A percentile compares a stretch with the other conserved stretches of the same genome.
Evolutionary conservation across 1,284 basidiomycete species (phyloP).

Genomic region (Cerrena zonata): DNA sequence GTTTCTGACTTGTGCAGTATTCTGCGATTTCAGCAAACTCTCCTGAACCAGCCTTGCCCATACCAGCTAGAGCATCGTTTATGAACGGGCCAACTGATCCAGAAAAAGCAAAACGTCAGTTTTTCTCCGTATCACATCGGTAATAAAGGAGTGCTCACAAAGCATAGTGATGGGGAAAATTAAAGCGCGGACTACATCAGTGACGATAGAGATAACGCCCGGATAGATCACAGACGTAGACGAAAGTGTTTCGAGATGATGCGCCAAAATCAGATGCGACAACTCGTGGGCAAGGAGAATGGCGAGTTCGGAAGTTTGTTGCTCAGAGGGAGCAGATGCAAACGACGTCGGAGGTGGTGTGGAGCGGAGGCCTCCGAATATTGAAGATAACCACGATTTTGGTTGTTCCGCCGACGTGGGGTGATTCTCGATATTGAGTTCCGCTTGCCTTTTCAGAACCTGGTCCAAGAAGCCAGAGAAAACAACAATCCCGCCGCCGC

Average conservation of each 20-base stretch:
- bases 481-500: constrained; percentile 83
- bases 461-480: constrained; percentile 85
- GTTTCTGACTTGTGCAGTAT: constrained; percentile 64
- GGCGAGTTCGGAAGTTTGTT: constrained; percentile 80
- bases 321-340: constrained; percentile 40
- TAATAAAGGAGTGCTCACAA: constrained; percentile 24
- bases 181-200: constrained; percentile 71
- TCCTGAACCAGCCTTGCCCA: constrained; percentile 69
- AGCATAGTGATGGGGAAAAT: constrained; percentile 84
- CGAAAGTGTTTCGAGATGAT: constrained; percentile 84
- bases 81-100: constrained; percentile 81
- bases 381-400: constrained; percentile 41
- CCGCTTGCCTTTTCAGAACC: constrained; percentile 46
- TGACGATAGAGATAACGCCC: constrained; percentile 66
- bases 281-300: constrained; percentile 85
- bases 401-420: constrained; percentile 14
- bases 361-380: constrained; percentile 43
- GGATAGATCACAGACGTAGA: constrained; percentile 78
- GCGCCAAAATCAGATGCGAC: constrained; percentile 78
- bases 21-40: constrained; percentile 69
- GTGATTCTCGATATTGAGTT: neutral
- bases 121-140: neutral
- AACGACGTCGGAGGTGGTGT: constrained; percentile 12
- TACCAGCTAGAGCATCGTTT: constrained; percentile 79
- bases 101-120: neutral